Evolutionary conservation across 495 filamentous ascomycete species (phyloP).

Genomic region (Xylaria castorea): DNA sequence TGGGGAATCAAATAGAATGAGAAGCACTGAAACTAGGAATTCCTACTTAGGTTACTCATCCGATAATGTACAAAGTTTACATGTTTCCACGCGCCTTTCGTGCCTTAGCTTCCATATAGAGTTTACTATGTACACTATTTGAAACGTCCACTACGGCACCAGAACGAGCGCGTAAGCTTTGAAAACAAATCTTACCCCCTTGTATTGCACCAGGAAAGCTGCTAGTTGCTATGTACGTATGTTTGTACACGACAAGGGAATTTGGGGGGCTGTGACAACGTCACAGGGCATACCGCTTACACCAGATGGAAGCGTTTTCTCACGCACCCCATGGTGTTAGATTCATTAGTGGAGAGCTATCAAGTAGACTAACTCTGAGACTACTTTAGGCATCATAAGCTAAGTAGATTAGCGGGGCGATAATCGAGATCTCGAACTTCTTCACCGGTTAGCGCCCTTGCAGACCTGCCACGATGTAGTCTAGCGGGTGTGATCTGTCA

Average conservation of each 20-base stretch:
- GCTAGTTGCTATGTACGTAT: not conserved
- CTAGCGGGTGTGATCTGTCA: conserved; percentile 19
- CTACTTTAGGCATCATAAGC: conserved; percentile 5
- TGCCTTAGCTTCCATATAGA: not conserved
- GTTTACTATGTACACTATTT: not conserved
- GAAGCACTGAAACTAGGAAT: not conserved
- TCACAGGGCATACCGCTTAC: not conserved
- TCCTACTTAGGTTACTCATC: not conserved
- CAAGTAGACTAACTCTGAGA: not conserved
- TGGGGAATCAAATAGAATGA: not conserved
- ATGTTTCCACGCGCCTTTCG: not conserved
- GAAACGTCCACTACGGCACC: not conserved
- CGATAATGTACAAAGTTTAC: not conserved
- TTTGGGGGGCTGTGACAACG: not conserved
- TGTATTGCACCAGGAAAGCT: not conserved
- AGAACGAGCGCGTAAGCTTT: not conserved
- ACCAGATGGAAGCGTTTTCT: not conserved
- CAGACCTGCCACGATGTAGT: conserved; percentile 16
- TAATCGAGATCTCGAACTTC: conserved; percentile 28
- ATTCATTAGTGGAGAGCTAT: not conserved
- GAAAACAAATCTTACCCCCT: not conserved
- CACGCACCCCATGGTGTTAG: conserved; percentile 11
- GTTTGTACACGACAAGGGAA: not conserved
- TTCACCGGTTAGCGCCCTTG: conserved; percentile 28
- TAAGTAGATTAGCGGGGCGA: conserved; percentile 22